phyloP scores from a whole-genome alignment of 2,329 filamentous ascomycete genomes.

The Monosporascus sp. region DNA sequence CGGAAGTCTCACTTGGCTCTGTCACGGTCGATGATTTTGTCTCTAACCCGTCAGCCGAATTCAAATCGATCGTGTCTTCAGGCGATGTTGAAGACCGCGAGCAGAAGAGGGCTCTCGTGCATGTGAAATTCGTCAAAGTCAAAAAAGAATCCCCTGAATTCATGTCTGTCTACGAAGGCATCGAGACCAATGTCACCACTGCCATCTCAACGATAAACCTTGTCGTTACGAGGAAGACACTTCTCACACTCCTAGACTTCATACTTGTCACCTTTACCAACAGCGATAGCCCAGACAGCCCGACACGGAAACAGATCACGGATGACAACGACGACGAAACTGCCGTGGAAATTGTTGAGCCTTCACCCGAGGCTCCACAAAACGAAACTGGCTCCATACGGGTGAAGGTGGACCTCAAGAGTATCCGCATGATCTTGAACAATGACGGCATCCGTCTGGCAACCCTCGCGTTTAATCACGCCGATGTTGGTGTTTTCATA shows the following conservation, averaged over 20 bases:
- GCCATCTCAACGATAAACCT: slow-evolving; percentile 93
- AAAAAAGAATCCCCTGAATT: slow-evolving; percentile 92
- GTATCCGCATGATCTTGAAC: slow-evolving; percentile 89
- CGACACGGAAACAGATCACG: slow-evolving; percentile 29
- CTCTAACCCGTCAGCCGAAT: slow-evolving; percentile 79
- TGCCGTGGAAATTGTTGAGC: slow-evolving; percentile 32
- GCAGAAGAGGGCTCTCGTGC: slow-evolving; percentile 75
- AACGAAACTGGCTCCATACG: slow-evolving; percentile 69
- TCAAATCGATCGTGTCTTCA: slow-evolving; percentile 96
- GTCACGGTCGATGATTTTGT: slow-evolving; percentile 93
- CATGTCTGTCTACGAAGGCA: slow-evolving; percentile 82
- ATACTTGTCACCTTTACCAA: slow-evolving; percentile 85
- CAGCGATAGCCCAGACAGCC: slow-evolving; percentile 32
- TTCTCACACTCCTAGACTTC: slow-evolving; percentile 90
- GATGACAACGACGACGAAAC: slow-evolving; percentile 30
- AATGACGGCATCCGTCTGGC: slow-evolving; percentile 95
- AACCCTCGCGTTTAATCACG: slow-evolving; percentile 86
- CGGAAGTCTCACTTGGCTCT: slow-evolving; percentile 81
- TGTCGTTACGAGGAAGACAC: slow-evolving; percentile 85
- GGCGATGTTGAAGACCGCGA: slow-evolving; percentile 65
- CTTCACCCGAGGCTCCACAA: slow-evolving; percentile 28
- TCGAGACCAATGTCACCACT: slow-evolving; percentile 88
- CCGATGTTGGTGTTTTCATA: slow-evolving; percentile 85
- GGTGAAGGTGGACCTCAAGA: slow-evolving; percentile 89
- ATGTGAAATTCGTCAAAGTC: slow-evolving; percentile 83